These are phyloP conservation scores for Holtermanniella nyarrowii DNA, from an alignment of 768 basidiomycete genomes.

Conservation along the genomic window DNA sequence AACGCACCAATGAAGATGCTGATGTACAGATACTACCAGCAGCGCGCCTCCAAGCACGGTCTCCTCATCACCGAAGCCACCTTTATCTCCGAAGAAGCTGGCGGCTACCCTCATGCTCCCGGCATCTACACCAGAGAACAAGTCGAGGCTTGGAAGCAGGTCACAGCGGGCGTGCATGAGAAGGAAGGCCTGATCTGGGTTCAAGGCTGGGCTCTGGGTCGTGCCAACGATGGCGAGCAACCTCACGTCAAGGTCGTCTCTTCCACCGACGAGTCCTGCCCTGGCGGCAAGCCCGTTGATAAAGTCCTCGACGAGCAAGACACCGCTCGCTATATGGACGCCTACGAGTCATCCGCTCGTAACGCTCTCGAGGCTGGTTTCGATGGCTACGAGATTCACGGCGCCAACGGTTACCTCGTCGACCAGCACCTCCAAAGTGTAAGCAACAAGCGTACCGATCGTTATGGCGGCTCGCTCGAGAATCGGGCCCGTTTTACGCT, in stretches of 20 bases:
- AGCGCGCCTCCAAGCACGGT: slow-evolving; percentile 38
- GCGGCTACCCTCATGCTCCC: no score
- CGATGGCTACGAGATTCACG: slow-evolving; percentile 48
- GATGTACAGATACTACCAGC: slow-evolving; percentile 28
- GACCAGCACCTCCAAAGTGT: slow-evolving; percentile 38
- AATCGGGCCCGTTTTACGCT: slow-evolving; percentile 41
- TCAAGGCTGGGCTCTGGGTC: slow-evolving; percentile 15
- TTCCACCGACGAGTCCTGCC: no score
- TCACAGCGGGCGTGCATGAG: slow-evolving; percentile 7
- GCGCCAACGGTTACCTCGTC: slow-evolving; percentile 12
- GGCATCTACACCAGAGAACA: slow-evolving; percentile 15
- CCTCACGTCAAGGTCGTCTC: no score
- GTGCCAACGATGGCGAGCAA: slow-evolving; percentile 11
- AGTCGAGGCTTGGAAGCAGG: slow-evolving; percentile 7
- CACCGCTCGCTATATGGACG: slow-evolving; percentile 14
- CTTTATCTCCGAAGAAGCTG: no score
- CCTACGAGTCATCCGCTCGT: slow-evolving; percentile 45
- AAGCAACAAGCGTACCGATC: slow-evolving; percentile 42
- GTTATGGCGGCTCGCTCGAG: slow-evolving; percentile 40
- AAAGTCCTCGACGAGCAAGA: slow-evolving; percentile 26
- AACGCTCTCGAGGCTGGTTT: slow-evolving; percentile 52
- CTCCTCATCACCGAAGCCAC: slow-evolving; percentile 43
- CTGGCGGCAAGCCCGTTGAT: slow-evolving; percentile 2
- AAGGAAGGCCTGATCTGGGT: slow-evolving; percentile 8
- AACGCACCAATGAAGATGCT: slow-evolving; percentile 1